Evolutionary conservation across 1,284 basidiomycete species (phyloP), one percentile per base, ranked within the genome.

Genomic region (Entoloma clypeatum): DNA sequence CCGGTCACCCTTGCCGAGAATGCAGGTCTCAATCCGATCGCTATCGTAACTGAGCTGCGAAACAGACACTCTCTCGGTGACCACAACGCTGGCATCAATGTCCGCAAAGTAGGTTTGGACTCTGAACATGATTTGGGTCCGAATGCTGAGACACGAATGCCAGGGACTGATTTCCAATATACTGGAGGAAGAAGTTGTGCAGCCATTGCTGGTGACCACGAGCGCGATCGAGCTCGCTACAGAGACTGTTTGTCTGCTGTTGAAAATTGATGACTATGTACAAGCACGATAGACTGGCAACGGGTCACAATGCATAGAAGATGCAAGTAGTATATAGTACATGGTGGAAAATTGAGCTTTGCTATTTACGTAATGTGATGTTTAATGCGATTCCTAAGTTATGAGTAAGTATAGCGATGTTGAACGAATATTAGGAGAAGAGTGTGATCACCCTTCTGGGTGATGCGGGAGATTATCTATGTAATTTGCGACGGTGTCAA

Each of bases 1-100:
- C 96, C 96, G 2, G 97, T 90, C 3, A 99, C 96, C 0, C 75
- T 99, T 7, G 96, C 96, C 7, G 96, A 99, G 69, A 99, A 99
- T 61, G 96, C 96, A 7, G 96, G 96, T 35, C 71, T 99, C 50
- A 97, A 99, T 69, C 93, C 96, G 5, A 98, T 99, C 51, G 86
- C 92, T 10, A 99, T 99, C 57, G 94, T 99, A 39, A 99, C 96
- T 22, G 96, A 99, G 63, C 73, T 99, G 44, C 80, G 96, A 51
- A 99, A 99, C 70, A 77, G 93, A 52, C 96, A 99, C 67, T 93
- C 95, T 3, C 71, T 92, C 14, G 96, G 96, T 22, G 96, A 99
- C 58, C 77, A 81, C 52, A 94, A 86, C 53, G 95, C 96, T 14
- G 96, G 96, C 32, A 99, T 99, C 68, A 99, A 99, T 60, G 94